A percentile compares a stretch with the other conserved stretches of the same genome.
phyloP scores from a whole-genome alignment of 495 filamentous ascomycete genomes.

The Arthonia radiata region DNA sequence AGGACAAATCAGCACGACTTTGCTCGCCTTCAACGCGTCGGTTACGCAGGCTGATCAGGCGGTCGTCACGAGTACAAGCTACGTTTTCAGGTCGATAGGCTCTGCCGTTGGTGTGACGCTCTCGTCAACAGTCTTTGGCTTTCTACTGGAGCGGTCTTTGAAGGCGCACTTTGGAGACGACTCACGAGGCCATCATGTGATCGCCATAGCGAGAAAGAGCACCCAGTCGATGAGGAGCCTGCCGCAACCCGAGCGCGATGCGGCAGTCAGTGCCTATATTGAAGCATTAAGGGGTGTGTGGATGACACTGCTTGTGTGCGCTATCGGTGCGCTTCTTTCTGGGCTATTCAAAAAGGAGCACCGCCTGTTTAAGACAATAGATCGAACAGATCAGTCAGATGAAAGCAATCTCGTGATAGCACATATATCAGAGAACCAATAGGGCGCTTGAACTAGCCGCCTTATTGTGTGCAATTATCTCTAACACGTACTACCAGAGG shows the following conservation, averaged over 20 bases:
- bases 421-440: too few relatives aligned
- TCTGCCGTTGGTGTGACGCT: constrained; percentile 63
- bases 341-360: constrained; percentile 54
- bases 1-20: constrained; percentile 51
- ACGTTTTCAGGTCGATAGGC: constrained; percentile 61
- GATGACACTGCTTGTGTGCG: constrained; percentile 35
- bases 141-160: constrained; percentile 35
- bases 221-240: constrained; percentile 47
- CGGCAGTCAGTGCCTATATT: constrained; percentile 51
- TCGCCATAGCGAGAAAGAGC: constrained; percentile 43
- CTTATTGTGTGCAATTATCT: too few relatives aligned
- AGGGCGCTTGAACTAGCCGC: too few relatives aligned
- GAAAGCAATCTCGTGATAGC: too few relatives aligned
- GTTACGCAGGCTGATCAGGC: constrained; percentile 67
- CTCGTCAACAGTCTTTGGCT: constrained; percentile 59
- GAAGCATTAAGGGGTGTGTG: constrained; percentile 55
- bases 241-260: constrained; percentile 39
- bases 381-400: too few relatives aligned
- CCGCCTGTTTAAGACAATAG: constrained; percentile 44
- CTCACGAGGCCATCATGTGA: constrained; percentile 40
- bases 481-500: too few relatives aligned
- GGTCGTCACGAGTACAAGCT: constrained; percentile 61
- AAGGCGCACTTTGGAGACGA: constrained; percentile 42
- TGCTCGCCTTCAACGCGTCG: constrained; percentile 55
- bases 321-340: constrained; percentile 29